phyloP scores from a whole-genome alignment of 495 filamentous ascomycete genomes.

The Echria macrotheca region DNA sequence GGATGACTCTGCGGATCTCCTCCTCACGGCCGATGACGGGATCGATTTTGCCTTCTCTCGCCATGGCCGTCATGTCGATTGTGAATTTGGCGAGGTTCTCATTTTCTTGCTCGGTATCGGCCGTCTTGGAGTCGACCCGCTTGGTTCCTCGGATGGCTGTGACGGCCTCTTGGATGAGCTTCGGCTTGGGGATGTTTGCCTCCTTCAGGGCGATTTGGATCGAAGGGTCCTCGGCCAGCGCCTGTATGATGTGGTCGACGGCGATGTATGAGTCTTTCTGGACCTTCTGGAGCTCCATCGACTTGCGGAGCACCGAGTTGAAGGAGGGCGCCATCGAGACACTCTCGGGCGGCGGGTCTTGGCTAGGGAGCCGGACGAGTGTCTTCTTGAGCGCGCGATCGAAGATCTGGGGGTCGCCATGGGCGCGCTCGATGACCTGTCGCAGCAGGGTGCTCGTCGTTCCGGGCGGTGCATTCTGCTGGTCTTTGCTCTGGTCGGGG shows the following conservation, averaged over 20 bases:
- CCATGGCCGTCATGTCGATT: constrained; percentile 92
- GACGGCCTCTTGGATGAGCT: constrained; percentile 81
- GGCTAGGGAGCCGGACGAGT: constrained; percentile 82
- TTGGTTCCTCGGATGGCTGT: constrained; percentile 84
- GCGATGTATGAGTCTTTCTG: constrained; percentile 94
- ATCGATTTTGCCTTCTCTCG: constrained; percentile 94
- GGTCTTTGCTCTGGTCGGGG: constrained; percentile 70
- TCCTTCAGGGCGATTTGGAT: constrained; percentile 73
- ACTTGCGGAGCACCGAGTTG: constrained; percentile 71
- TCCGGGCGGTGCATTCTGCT: constrained; percentile 55
- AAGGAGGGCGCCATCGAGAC: constrained; percentile 76
- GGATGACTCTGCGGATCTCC: constrained; percentile 89
- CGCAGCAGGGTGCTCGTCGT: constrained; percentile 73
- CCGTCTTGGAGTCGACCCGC: constrained; percentile 90
- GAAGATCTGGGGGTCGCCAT: constrained; percentile 84
- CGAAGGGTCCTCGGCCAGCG: constrained; percentile 69
- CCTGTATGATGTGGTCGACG: constrained; percentile 85
- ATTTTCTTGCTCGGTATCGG: constrained; percentile 81
- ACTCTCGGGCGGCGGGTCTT: constrained; percentile 88
- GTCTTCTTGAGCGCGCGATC: constrained; percentile 86
- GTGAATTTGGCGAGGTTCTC: constrained; percentile 97
- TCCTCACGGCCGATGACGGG: constrained; percentile 97
- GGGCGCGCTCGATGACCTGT: constrained; percentile 88
- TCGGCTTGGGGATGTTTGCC: constrained; percentile 84
- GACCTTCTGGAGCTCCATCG: constrained; percentile 87